Conservation (phyloP, 108 stramenopile genomes). For the Nitzschia inconspicua region DNA sequence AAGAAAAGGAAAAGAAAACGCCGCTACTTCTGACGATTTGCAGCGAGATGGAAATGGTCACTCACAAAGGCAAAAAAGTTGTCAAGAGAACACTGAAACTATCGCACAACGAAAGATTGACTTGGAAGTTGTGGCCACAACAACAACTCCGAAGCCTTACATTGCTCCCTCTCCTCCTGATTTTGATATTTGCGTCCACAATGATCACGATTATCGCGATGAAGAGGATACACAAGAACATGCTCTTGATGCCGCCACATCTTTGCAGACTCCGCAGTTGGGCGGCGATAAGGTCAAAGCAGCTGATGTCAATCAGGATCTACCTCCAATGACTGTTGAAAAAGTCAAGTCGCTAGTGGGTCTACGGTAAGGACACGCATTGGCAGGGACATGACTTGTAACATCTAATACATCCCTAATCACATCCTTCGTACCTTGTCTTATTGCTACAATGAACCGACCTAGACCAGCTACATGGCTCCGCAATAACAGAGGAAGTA, state of each 20-base stretch:
- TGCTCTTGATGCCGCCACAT: no score
- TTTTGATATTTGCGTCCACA: not conserved
- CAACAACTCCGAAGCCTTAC: no score
- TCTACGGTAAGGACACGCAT: slow-evolving; percentile 10
- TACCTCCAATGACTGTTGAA: slow-evolving; percentile 6
- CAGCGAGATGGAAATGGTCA: no score
- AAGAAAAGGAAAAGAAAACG: not conserved
- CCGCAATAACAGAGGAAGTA: not conserved
- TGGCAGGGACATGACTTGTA: no score
- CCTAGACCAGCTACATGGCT: slow-evolving; percentile 20
- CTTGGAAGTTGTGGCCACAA: not conserved
- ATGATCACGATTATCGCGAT: slow-evolving; percentile 2
- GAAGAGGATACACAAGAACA: slow-evolving; percentile 12
- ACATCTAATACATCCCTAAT: no score
- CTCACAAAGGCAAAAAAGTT: no score
- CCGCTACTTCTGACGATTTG: not conserved
- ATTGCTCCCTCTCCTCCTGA: slow-evolving; percentile 28
- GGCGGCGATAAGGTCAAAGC: not conserved
- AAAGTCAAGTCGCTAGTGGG: slow-evolving; percentile 20
- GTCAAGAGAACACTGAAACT: no score
- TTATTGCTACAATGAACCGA: no score
- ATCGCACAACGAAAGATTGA: not conserved
- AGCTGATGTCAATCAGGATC: not conserved
- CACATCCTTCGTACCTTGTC: no score
- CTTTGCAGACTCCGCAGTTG: no score